Evolutionary conservation across 2,329 filamentous ascomycete genomes (phyloP), one percentile per base, ranked within the genome.

Genomic region (Immersiporthe knoxdaviesiana): DNA sequence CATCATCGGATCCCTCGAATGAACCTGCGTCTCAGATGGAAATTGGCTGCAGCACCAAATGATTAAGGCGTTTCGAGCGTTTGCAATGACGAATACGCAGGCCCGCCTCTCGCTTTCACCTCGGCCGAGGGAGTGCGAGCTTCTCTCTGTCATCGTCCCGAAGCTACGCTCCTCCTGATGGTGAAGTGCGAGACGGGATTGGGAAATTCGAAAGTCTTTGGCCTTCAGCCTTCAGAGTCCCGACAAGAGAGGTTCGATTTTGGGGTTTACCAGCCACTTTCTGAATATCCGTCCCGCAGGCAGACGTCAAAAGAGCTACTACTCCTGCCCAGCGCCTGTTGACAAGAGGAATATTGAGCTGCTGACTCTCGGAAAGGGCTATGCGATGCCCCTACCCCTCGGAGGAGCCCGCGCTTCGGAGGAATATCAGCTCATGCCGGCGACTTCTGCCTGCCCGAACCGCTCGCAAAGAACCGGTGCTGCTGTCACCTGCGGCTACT

Each of bases 401-500:
- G 35, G 35, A 35, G 35, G 35, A 35, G 35, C 10, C 7, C 8
- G 54, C 27, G 21, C 14, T 16, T 16, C 10, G 32, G 27, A 47
- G 24, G 52, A 18, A 30, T 8, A 56, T 32, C 27, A 56, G 52
- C 52, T 8, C 52, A 56, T 27, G 27, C 12, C 27, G 27, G 52
- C 52, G 52, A 56, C 50, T 56, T 56, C 52, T 18, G 52, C 24
- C 52, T 56, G 52, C 52, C 14, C 52, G 24, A 56, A 30, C 52
- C 27, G 52, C 24, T 56, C 52, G 52, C 24, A 56, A 54, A 32
- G 27, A 56, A 56, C 14, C 14, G 52, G 7, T 56, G 52, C 52
- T 32, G 52, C 14, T 30, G 24, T 56, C n/a, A n/a, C n/a, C n/a
- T n/a, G n/a, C n/a, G n/a, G 27, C 52, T 18, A 16, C 32, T 21